phyloP scores from a whole-genome alignment of 805 yeast genomes.

The Trichomonascus vanleenenianus region DNA sequence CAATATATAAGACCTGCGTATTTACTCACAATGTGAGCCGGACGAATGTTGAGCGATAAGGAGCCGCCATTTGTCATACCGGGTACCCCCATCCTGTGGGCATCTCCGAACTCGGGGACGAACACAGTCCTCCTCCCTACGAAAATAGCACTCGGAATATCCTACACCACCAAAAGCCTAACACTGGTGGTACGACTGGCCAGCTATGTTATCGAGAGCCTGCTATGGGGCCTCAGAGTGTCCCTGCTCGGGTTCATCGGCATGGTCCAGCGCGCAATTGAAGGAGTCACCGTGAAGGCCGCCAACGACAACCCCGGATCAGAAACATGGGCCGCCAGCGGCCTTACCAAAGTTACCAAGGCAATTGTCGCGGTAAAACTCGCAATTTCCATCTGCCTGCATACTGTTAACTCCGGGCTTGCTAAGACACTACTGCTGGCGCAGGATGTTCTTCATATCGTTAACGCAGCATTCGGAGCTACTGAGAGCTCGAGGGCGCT shows the following conservation, averaged over 20 bases:
- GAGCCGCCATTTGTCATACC: no score
- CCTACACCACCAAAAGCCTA: constrained; percentile 21
- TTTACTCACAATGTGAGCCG: no score
- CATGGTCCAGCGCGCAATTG: constrained; percentile 23
- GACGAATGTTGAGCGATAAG: no score
- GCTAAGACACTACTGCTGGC: constrained; percentile 18
- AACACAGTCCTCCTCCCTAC: constrained; percentile 22
- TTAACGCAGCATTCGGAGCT: constrained; percentile 26
- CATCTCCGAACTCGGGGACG: neutral
- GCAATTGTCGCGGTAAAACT: constrained; percentile 24
- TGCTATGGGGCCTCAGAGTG: no score
- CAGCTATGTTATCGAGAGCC: constrained; percentile 21
- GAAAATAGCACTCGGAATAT: constrained; percentile 21
- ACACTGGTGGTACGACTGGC: constrained; percentile 24
- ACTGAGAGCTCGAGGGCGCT: constrained; percentile 28
- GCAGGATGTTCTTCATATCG: constrained; percentile 25
- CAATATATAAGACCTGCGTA: no score
- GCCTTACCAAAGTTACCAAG: constrained; percentile 18
- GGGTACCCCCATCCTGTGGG: neutral
- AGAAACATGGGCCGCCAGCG: constrained; percentile 18
- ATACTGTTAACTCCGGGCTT: constrained; percentile 21
- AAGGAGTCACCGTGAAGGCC: constrained; percentile 23
- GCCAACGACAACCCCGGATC: constrained; percentile 25
- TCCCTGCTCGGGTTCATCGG: constrained; percentile 8
- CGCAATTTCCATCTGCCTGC: constrained; percentile 24